Conservation (phyloP, 805 yeast genomes). For the Yamadazyma insecticola region DNA sequence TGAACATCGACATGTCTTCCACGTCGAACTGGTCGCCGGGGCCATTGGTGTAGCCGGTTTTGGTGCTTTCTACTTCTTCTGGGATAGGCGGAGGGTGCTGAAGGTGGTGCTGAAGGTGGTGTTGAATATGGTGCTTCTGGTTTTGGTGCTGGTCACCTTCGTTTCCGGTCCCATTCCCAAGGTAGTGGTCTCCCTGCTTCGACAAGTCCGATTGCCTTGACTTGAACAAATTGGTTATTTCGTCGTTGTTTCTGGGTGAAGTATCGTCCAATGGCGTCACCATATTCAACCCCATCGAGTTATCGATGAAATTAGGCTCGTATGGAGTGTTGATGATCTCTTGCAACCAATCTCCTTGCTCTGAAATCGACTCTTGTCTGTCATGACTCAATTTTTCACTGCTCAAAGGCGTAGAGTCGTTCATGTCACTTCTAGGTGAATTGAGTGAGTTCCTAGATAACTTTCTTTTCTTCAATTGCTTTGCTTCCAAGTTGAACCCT, state of each 20-base stretch:
- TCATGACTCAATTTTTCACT: not conserved
- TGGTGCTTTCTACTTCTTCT: not conserved
- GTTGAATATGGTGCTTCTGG: not conserved
- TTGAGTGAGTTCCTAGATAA: too few relatives aligned
- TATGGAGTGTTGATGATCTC: slow-evolving; percentile 67
- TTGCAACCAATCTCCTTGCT: slow-evolving; percentile 56
- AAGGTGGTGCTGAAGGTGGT: not conserved
- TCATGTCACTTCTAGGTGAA: too few relatives aligned
- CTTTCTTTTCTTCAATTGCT: slow-evolving; percentile 6
- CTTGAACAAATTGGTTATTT: slow-evolving; percentile 58
- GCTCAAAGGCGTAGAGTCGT: not conserved
- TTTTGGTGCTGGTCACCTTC: not conserved
- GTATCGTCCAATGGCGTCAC: slow-evolving; percentile 1
- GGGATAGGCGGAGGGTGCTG: not conserved
- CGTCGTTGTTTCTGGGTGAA: slow-evolving; percentile 21
- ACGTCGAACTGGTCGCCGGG: not conserved
- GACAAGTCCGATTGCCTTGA: slow-evolving; percentile 59
- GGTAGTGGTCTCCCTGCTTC: too few relatives aligned
- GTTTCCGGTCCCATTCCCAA: not conserved
- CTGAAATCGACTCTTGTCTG: slow-evolving; percentile 7
- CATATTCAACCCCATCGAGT: too few relatives aligned
- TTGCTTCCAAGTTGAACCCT: slow-evolving; percentile 2
- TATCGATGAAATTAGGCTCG: slow-evolving; percentile 44
- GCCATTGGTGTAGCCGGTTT: not conserved
- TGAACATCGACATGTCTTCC: not conserved